A percentile compares a stretch with the other conserved stretches of the same genome.
Evolutionary conservation across 1,284 basidiomycete species (phyloP).

Genomic region (Cutaneotrichosporon cutaneum): DNA sequence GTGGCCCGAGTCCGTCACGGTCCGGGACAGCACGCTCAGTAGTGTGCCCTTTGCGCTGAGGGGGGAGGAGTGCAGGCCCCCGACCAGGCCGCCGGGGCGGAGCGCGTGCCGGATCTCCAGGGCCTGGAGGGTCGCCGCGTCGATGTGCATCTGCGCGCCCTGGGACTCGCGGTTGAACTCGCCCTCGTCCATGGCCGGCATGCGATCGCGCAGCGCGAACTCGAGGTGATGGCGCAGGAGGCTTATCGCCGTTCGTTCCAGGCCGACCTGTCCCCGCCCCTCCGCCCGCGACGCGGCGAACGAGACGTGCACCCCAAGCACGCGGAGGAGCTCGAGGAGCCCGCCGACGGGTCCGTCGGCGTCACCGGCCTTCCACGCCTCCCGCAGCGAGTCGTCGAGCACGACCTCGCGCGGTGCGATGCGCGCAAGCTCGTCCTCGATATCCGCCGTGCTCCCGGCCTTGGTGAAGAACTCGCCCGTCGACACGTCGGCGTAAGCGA

Average conservation of each 20-base stretch:
- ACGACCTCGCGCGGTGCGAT: constrained; percentile 81
- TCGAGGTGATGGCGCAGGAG: constrained; percentile 70
- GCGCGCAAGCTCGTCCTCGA: constrained; percentile 80
- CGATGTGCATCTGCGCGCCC: constrained; percentile 77
- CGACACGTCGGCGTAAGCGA: constrained; percentile 94
- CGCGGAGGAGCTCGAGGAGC: constrained; percentile 29
- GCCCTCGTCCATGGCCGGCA: constrained; percentile 61
- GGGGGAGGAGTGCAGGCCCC: not conserved
- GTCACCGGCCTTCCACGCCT: constrained; percentile 26
- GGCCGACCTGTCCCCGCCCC: not conserved
- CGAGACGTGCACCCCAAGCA: constrained; percentile 42
- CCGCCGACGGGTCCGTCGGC: constrained; percentile 2
- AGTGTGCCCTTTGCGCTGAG: constrained; percentile 60
- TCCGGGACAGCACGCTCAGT: constrained; percentile 72
- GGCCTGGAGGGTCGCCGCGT: constrained; percentile 82
- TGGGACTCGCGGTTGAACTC: constrained; percentile 63
- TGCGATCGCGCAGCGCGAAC: constrained; percentile 72
- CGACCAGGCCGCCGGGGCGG: constrained; percentile 66
- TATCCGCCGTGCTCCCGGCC: constrained; percentile 57
- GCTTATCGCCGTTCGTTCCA: constrained; percentile 57
- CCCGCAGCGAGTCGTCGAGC: constrained; percentile 59
- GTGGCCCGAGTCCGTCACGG: constrained; percentile 74
- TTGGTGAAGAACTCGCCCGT: constrained; percentile 90
- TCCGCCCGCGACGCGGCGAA: constrained; percentile 33
- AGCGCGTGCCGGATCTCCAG: constrained; percentile 80